Evolutionary conservation across 2,329 filamentous ascomycete genomes (phyloP).

Genomic region (Xylogone sp.): DNA sequence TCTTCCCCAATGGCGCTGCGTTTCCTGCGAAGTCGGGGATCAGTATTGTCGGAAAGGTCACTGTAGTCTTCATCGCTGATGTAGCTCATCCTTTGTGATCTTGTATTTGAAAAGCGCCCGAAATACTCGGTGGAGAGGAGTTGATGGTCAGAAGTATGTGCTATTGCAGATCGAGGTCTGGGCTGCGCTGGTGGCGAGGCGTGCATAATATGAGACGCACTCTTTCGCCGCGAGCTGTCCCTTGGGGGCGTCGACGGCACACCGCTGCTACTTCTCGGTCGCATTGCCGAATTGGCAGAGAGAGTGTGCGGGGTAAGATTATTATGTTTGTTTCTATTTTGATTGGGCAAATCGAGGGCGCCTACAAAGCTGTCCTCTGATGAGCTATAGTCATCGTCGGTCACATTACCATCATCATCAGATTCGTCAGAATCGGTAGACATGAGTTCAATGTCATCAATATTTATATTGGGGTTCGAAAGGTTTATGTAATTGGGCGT

Average conservation of each 20-base stretch:
- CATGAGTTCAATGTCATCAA: background rate
- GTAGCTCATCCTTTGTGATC: background rate
- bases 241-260: background rate
- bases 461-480: background rate
- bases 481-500: background rate
- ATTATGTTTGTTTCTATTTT: background rate
- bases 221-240: background rate
- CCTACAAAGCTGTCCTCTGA: background rate
- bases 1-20: conserved; percentile 5
- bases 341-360: background rate
- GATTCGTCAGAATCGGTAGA: background rate
- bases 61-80: conserved; percentile 1
- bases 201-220: background rate
- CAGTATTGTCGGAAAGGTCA: background rate
- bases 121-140: background rate
- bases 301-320: background rate
- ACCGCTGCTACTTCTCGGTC: background rate
- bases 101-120: background rate
- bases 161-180: background rate
- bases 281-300: background rate
- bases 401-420: background rate
- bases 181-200: background rate
- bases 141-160: background rate
- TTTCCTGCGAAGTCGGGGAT: background rate
- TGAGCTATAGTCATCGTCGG: background rate